Evolutionary conservation across 2,329 filamentous ascomycete genomes (phyloP).

Genomic region (Diaporthe ampelina): DNA sequence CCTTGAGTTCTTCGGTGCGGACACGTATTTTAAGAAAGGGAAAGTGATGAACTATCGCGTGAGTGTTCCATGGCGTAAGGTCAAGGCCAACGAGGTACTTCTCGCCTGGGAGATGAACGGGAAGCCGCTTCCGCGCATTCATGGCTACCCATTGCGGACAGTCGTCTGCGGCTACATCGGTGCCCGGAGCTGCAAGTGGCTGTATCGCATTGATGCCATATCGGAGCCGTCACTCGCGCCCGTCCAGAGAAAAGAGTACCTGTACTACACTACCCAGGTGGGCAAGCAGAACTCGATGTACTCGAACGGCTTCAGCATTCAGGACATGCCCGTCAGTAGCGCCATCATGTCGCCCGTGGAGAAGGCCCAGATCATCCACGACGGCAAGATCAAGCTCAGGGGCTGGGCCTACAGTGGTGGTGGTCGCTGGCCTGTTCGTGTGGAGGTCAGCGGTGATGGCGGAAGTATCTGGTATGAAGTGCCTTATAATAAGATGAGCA

Average conservation of each 20-base stretch:
- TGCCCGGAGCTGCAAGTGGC: constrained; percentile 74
- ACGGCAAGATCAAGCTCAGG: constrained; percentile 68
- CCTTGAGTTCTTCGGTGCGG: constrained; percentile 77
- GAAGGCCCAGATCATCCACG: constrained; percentile 73
- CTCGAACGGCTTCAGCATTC: constrained; percentile 74
- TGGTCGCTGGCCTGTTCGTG: constrained; percentile 71
- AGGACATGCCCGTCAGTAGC: constrained; percentile 78
- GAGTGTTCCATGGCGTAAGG: constrained; percentile 76
- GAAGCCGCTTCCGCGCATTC: constrained; percentile 72
- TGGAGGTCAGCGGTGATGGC: constrained; percentile 75
- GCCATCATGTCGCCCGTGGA: constrained; percentile 76
- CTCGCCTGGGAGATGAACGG: constrained; percentile 82
- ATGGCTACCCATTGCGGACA: constrained; percentile 73
- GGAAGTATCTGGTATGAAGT: constrained; percentile 76
- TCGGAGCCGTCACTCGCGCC: constrained; percentile 68
- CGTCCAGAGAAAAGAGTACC: constrained; percentile 75
- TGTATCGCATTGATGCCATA: constrained; percentile 74
- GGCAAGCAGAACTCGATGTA: constrained; percentile 75
- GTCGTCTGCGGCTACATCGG: constrained; percentile 78
- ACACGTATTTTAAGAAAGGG: constrained; percentile 80
- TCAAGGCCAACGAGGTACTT: constrained; percentile 75
- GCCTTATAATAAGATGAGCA: constrained; percentile 69
- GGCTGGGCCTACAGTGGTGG: constrained; percentile 73
- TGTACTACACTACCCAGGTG: constrained; percentile 78
- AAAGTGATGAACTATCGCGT: constrained; percentile 77